Evolutionary conservation across 805 yeast species (phyloP).

Genomic region (Wickerhamiella spandovensis): DNA sequence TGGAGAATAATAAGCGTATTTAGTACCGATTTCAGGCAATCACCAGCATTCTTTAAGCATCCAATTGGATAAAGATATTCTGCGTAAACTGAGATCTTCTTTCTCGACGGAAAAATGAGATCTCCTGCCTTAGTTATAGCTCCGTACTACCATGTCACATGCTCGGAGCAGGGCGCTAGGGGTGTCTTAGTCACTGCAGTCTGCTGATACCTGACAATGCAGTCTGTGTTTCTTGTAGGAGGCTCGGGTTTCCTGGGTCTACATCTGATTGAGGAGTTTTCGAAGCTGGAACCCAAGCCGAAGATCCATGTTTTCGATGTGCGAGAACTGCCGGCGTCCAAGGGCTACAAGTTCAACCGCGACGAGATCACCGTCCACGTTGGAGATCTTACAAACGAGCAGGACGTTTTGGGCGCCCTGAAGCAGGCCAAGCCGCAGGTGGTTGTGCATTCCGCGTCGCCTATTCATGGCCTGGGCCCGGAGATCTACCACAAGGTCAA

Average conservation of each 20-base stretch:
- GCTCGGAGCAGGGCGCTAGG: no score
- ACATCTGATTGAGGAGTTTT: constrained; percentile 79
- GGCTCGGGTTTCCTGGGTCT: constrained; percentile 93
- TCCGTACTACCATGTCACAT: no score
- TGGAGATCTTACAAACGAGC: constrained; percentile 73
- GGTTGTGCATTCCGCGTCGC: constrained; percentile 92
- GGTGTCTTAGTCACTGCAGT: neutral
- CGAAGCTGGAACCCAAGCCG: constrained; percentile 49
- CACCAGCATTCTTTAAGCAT: no score
- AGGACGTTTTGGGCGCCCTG: constrained; percentile 56
- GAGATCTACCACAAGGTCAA: constrained; percentile 80
- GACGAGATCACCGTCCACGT: constrained; percentile 43
- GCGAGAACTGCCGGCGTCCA: constrained; percentile 68
- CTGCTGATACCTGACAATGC: constrained; percentile 12
- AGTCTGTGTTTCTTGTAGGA: constrained; percentile 75
- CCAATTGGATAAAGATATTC: no score
- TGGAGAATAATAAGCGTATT: no score
- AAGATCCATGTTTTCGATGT: constrained; percentile 79
- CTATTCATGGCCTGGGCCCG: constrained; percentile 79
- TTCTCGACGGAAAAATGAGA: no score
- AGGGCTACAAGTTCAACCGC: constrained; percentile 57
- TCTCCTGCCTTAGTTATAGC: no score
- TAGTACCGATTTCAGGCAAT: no score
- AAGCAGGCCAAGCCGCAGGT: constrained; percentile 47
- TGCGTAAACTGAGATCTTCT: no score